Base-by-base conservation (phyloP, 2,329 filamentous ascomycete species). In the Arthrobotrys sinensis region DNA sequence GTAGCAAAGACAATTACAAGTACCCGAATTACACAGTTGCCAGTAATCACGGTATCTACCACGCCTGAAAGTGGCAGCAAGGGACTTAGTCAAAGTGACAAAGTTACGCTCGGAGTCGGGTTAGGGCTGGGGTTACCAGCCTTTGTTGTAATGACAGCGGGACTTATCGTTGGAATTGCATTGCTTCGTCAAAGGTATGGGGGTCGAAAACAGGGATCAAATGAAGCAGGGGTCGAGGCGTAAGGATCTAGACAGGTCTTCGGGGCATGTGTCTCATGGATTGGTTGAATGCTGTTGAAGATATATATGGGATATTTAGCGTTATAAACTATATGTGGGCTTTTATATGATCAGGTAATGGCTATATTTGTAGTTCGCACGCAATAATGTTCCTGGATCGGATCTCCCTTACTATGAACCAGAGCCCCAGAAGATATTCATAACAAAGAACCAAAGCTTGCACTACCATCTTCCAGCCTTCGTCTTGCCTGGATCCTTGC, bases 91-190 rank as follows among this genome's bases (percentile, higher is more conserved):
- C 16, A 28, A 24, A 60, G n/a, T 6, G 36, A 60, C 36, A 60
- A 60, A 43, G 55, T 64, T 36, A 36, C n/a, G 16, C 40, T 64
- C 1, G 60, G 60, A 4, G 60, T 64, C 2, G 60, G 60, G 14
- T 36, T 64, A 11, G 60, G 60, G 3, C 1, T 64, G 21, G 60
- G 60, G 24, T 10, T 64, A 48, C 60, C 40, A n/a, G 40, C 55
- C 10, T n/a, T 60, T 16, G 11, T 40, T 40, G 19, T 60, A 8
- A 16, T 43, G 10, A n/a, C 8, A 14, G 34, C 36, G 1, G 34
- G 16, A n/a, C 7, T 43, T 5, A 8, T 60, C n/a, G 19, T 43
- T n/a, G 55, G 55, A n/a, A 43, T 40, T 43, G 11, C 36, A n/a
- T 43, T 43, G 10, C 55, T 60, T 1, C 34, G 34, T n/a, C 11